Base-by-base conservation (phyloP, 768 basidiomycete genomes). In the Solioccasus polychromus region DNA sequence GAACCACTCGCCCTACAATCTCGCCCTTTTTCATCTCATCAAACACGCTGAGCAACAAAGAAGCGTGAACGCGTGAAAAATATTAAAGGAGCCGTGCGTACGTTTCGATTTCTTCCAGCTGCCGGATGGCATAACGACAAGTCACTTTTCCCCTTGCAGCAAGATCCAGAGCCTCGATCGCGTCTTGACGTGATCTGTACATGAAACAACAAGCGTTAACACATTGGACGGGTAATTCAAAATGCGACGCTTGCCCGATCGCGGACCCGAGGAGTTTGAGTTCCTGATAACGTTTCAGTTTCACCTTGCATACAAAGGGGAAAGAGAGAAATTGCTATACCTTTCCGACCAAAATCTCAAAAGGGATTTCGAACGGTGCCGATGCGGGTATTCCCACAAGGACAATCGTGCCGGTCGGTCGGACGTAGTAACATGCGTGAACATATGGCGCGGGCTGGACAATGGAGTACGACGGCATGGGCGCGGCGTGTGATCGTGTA, bases 351-450 rank as follows among this genome's bases (percentile, higher is more conserved):
- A 70, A 60, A 19, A 62, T 39, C 29, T 58, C 64, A 44, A 74
- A 64, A 6, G 66, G 61, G 0, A 58, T 44, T 29, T 50, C 54
- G 25, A 70, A 55, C 1, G 28, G 25, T n/a, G 39, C n/a, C 28
- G 60, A 58, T 2, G 67, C 31, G 0, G 76, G 71, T 19, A 75
- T 26, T 11, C 74, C 74, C 31, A 77, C 62, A 18, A 60, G 60
- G 30, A 76, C 62, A 47, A 77, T 51, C 5, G 67, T 68, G 6
- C 75, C 76, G 34, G 61, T 59, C 2, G 57, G 57, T 24, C 73
- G 71, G 45, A 79, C 59, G 60, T 78, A 79, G 24, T 64, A 55
- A 44, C 75, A 62, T 1, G 75, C 74, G 40, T 73, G 64, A 3
- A 60, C 55, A 53, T 74, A 79, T 4, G 74, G 73, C 1, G 63